Evolutionary conservation across 768 basidiomycete species (phyloP).

Genomic region (Hygrocybe coccinea): DNA sequence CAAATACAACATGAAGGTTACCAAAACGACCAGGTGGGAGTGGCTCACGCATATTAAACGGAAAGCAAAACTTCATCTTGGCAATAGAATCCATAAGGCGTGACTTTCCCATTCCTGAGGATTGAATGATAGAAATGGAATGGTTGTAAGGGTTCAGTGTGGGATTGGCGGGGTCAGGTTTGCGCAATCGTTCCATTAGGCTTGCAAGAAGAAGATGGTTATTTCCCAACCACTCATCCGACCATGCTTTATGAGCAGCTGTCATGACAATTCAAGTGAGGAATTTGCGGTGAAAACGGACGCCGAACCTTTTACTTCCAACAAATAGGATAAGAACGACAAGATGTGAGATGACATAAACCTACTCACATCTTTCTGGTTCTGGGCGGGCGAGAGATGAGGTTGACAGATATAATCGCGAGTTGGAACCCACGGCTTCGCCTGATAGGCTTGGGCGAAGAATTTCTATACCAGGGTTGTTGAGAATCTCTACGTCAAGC

Average conservation of each 20-base stretch:
- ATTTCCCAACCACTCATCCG: slow-evolving; percentile 4
- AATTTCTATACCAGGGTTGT: background rate
- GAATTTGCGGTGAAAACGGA: background rate
- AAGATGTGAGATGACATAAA: background rate
- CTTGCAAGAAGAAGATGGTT: slow-evolving; percentile 5
- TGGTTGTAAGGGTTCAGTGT: slow-evolving; percentile 3
- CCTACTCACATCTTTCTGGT: background rate
- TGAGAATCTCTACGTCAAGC: background rate
- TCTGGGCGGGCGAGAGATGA: background rate
- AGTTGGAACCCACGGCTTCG: background rate
- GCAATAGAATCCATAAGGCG: slow-evolving; percentile 4
- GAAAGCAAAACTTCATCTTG: slow-evolving; percentile 1
- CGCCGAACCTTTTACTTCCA: background rate
- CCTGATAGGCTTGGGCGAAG: background rate
- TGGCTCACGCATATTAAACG: slow-evolving; percentile 5
- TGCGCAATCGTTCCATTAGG: slow-evolving; percentile 5
- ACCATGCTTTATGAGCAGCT: slow-evolving; percentile 9
- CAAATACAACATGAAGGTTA: background rate
- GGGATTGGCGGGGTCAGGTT: background rate
- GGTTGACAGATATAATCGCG: background rate
- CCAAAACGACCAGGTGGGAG: background rate
- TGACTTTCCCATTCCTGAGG: slow-evolving; percentile 8
- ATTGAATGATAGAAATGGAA: slow-evolving; percentile 3
- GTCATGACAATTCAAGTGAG: background rate
- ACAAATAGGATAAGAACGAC: background rate